Base-by-base conservation (phyloP, 805 yeast species). In the Citeromyces nyonsensis region DNA sequence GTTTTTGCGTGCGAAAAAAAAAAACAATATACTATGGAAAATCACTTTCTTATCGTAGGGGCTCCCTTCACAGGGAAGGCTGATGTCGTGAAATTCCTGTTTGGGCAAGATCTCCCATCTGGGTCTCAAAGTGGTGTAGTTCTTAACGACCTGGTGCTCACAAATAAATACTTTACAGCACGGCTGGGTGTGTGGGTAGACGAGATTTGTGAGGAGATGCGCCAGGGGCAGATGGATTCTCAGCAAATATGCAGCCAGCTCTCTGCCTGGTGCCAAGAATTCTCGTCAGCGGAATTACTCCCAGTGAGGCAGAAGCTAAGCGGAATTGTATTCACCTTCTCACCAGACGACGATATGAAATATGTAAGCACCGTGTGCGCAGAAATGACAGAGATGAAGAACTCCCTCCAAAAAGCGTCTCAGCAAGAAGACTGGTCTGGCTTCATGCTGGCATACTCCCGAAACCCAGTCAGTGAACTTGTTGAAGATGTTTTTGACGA, bases 271-370 rank as follows among this genome's bases (percentile, higher is more conserved):
- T 35, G 36, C 26, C 31, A 40, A 0, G 72, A 68, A 36, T 59
- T 69, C 35, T 10, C 28, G 7, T 33, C 47, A 1, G 50, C 41
- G 0, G 70, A 65, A 26, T 52, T 46, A 35, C 41, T 36, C 15
- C 73, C 66, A 33, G 42, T 69, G 24, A 45, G 74, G 15, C 66
- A 61, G 13, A 61, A 44, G 2, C 28, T 69, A 3, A 65, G 61
- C 28, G 75, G 74, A 1, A 20, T 66, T 8, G 46, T 68, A 3
- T 48, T 65, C 36, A 59, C 69, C 1, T 25, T 66, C 10, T 52
- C 57, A 36, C 32, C 53, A 28, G 24, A 35, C 5, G 44, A 40
- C 12, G 43, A 47, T 8, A 31, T 26, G 14, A 15, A 18, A 10
- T 13, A 29, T 15, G n/a, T 29, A 18, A 5, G 22, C 22, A 18